Evolutionary conservation across 176 grass and related monocot genomes (phyloP).

Genomic region (Carex littledalei): DNA sequence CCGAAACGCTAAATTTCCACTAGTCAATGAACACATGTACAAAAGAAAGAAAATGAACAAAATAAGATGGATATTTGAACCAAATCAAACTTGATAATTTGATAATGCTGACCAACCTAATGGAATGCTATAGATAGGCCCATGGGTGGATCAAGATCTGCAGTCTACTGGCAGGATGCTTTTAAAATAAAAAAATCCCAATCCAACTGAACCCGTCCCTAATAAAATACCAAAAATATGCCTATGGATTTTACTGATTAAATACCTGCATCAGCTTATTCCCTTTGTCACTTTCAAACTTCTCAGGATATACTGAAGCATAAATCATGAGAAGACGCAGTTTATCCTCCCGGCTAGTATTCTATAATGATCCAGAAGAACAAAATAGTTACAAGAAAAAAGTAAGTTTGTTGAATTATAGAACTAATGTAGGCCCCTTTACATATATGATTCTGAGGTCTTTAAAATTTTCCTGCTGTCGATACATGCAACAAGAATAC

Average conservation of each 20-base stretch:
- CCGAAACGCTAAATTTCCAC: not conserved
- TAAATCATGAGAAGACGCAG: conserved; percentile 89
- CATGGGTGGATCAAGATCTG: not conserved
- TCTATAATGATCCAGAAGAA: conserved; percentile 45
- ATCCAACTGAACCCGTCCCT: not conserved
- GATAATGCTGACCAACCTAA: not conserved
- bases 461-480: not conserved
- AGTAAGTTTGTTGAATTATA: not conserved
- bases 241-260: not conserved
- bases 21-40: not conserved
- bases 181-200: not conserved
- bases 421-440: not conserved
- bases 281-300: conserved; percentile 86
- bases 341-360: conserved; percentile 77
- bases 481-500: not conserved
- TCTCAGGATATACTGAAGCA: conserved; percentile 62
- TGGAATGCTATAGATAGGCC: not conserved
- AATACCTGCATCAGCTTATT: conserved; percentile 77
- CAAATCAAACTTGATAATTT: not conserved
- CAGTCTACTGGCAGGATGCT: not conserved
- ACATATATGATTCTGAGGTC: not conserved
- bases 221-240: not conserved
- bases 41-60: not conserved
- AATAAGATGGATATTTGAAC: not conserved
- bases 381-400: conserved; percentile 25